Conservation (phyloP, 371 early-diverging fungal genomes). For the Apophysomyces elegans region DNA sequence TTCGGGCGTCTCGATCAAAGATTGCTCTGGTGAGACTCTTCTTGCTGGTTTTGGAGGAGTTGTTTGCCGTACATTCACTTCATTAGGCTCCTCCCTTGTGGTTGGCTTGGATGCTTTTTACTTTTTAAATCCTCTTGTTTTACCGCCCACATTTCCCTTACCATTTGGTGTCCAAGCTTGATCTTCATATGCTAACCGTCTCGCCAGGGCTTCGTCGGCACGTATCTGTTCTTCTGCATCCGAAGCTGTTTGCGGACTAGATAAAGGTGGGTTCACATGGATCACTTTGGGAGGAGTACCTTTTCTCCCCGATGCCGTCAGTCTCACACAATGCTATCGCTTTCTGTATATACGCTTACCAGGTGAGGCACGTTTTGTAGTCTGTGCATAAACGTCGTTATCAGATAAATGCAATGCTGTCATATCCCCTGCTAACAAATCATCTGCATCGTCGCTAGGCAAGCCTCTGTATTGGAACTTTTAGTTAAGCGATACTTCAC, state of each 20-base stretch:
- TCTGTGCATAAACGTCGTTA: constrained; percentile 52
- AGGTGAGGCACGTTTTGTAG: constrained; percentile 14
- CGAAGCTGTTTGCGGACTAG: constrained; percentile 4
- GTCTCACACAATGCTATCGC: neutral
- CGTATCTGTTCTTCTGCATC: constrained; percentile 40
- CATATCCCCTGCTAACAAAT: constrained; percentile 51
- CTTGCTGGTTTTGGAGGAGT: neutral
- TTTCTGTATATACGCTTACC: constrained; percentile 12
- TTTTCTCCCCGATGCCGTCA: neutral
- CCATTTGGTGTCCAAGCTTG: constrained; percentile 17
- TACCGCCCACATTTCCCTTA: neutral
- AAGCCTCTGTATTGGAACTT: constrained; percentile 29
- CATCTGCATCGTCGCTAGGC: constrained; percentile 51
- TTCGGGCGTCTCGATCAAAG: no score
- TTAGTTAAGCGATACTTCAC: no score
- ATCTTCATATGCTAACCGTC: constrained; percentile 42
- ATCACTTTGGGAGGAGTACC: constrained; percentile 19
- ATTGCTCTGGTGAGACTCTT: neutral
- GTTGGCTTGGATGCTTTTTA: no score
- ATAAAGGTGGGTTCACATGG: constrained; percentile 11
- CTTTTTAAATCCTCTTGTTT: no score
- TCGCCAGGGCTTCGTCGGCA: constrained; percentile 52
- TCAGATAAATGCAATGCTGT: constrained; percentile 55
- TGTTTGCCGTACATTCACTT: neutral
- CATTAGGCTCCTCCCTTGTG: neutral